Evolutionary conservation across 2,329 filamentous ascomycete species (phyloP).

Genomic region (Sporothrix euskadiensis): DNA sequence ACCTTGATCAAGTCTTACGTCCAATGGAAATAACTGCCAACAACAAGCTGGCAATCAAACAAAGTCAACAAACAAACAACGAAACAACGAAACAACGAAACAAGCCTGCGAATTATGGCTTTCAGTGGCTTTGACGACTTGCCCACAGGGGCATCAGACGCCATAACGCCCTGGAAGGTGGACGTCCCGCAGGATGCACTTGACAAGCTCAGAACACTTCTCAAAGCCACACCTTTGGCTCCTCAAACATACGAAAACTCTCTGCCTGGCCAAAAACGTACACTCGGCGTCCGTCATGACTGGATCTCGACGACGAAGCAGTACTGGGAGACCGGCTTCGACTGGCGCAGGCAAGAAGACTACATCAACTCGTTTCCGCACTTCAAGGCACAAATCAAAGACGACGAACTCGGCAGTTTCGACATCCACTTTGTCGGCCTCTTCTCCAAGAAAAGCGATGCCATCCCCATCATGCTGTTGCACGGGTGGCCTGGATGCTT

Average conservation of each 20-base stretch:
- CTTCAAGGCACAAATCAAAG: neutral
- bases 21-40: neutral
- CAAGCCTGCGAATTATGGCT: neutral
- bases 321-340: neutral
- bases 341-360: neutral
- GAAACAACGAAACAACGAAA: neutral
- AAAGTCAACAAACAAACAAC: too few relatives aligned
- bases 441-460: neutral
- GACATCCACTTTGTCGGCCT: slow-evolving; percentile 4
- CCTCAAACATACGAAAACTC: slow-evolving; percentile 7
- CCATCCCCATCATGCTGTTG: neutral
- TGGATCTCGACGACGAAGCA: neutral
- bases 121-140: neutral
- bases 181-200: neutral
- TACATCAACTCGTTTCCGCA: slow-evolving; percentile 18
- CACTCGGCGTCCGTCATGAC: slow-evolving; percentile 1
- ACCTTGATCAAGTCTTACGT: neutral
- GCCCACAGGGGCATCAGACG: neutral
- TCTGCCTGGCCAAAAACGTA: neutral
- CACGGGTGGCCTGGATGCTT: slow-evolving; percentile 4
- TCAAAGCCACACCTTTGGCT: neutral
- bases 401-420: neutral
- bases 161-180: neutral
- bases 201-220: neutral
- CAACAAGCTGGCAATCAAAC: too few relatives aligned